Conservation (phyloP, 257 asterid species). For the Solanum neorickii region DNA sequence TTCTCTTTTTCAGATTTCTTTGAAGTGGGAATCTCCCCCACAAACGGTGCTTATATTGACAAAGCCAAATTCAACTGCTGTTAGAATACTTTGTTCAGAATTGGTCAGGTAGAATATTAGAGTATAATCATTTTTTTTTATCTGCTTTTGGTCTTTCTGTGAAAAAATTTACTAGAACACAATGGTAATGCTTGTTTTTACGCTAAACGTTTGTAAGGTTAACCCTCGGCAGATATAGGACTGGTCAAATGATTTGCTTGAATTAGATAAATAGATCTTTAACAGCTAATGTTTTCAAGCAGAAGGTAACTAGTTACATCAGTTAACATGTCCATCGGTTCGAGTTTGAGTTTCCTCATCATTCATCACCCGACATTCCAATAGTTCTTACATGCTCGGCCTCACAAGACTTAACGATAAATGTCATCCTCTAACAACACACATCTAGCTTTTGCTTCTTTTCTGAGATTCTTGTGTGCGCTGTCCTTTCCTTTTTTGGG, state of each 20-base stretch:
- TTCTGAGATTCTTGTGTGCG: background rate
- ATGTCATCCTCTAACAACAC: background rate
- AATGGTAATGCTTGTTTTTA: background rate
- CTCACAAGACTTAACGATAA: background rate
- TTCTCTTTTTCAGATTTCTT: constrained; percentile 33
- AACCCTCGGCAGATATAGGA: background rate
- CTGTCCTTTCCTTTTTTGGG: background rate
- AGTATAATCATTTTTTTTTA: background rate
- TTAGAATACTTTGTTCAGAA: constrained; percentile 53
- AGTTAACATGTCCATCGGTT: background rate
- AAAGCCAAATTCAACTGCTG: constrained; percentile 77
- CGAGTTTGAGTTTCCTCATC: background rate
- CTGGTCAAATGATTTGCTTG: background rate
- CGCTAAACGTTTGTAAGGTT: background rate
- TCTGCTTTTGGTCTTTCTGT: background rate
- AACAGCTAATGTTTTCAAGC: background rate
- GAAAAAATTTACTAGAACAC: background rate
- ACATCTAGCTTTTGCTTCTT: background rate
- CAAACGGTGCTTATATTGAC: constrained; percentile 74
- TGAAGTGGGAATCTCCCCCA: constrained; percentile 93
- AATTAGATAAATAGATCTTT: background rate
- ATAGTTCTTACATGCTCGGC: background rate
- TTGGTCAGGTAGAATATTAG: constrained; percentile 61
- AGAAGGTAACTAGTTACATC: background rate
- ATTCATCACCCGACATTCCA: background rate